Evolutionary conservation across 164 flowering plant species (phyloP).

Genomic region (Aristolochia fimbriata): DNA sequence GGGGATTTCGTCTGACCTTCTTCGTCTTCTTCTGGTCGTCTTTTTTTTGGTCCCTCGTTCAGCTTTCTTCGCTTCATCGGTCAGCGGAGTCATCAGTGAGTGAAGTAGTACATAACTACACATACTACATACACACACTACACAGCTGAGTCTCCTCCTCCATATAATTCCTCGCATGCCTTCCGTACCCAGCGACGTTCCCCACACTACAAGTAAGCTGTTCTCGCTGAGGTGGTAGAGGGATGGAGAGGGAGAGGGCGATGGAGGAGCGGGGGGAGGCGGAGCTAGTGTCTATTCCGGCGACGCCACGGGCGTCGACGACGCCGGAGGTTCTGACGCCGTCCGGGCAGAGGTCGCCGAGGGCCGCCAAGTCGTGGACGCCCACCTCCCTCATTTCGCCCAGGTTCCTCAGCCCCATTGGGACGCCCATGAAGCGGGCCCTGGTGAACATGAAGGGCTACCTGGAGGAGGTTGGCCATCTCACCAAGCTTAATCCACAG

Average conservation of each 20-base stretch:
- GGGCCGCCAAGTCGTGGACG: slow-evolving; percentile 58
- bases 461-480: slow-evolving; percentile 89
- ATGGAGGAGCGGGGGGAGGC: slow-evolving; percentile 23
- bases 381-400: slow-evolving; percentile 93
- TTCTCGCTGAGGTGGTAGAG: not conserved
- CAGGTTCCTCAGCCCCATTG: slow-evolving; percentile 86
- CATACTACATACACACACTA: too few species aligned
- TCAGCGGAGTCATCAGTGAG: too few species aligned
- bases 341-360: slow-evolving; percentile 74
- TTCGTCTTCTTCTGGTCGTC: too few species aligned
- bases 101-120: too few species aligned
- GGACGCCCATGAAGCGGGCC: slow-evolving; percentile 97
- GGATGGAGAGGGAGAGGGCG: not conserved
- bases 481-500: slow-evolving; percentile 93
- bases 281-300: slow-evolving; percentile 95
- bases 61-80: too few species aligned
- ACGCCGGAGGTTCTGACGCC: slow-evolving; percentile 91
- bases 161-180: too few species aligned
- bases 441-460: slow-evolving; percentile 89
- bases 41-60: too few species aligned
- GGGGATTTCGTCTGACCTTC: too few species aligned
- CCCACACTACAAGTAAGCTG: not conserved
- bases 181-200: too few species aligned
- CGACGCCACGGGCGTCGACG: slow-evolving; percentile 63
- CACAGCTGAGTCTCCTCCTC: too few species aligned